phyloP scores from a whole-genome alignment of 139 green algal genomes.

The Micromonas pusilla region DNA sequence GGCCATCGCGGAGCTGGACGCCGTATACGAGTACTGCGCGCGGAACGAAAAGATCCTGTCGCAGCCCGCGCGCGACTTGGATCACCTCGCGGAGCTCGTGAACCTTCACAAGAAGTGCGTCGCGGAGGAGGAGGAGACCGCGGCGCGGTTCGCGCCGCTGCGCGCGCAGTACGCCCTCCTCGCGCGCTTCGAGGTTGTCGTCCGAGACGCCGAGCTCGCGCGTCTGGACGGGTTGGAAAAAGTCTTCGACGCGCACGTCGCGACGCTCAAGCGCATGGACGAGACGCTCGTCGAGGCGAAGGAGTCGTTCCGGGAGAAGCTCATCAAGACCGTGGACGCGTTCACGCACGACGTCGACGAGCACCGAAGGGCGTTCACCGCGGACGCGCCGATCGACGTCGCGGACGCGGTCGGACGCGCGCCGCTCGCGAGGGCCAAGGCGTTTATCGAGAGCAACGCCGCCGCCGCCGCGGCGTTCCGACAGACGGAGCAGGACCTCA shows the following conservation, averaged over 20 bases:
- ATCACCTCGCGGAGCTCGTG: slow-evolving; percentile 64
- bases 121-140: slow-evolving; percentile 35
- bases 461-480: slow-evolving; percentile 26
- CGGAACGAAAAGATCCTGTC: slow-evolving; percentile 37
- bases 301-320: slow-evolving; percentile 66
- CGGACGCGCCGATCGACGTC: slow-evolving; percentile 43
- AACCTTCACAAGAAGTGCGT: slow-evolving; percentile 54
- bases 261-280: slow-evolving; percentile 50
- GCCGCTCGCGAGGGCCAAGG: slow-evolving; percentile 31
- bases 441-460: slow-evolving; percentile 43
- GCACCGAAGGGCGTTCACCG: slow-evolving; percentile 54
- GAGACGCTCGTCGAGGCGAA: slow-evolving; percentile 64
- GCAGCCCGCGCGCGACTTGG: slow-evolving; percentile 42
- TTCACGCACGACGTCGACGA: slow-evolving; percentile 61
- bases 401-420: slow-evolving; percentile 14
- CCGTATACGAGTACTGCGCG: slow-evolving; percentile 33
- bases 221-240: slow-evolving; percentile 54
- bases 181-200: slow-evolving; percentile 57
- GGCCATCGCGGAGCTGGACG: slow-evolving; percentile 35
- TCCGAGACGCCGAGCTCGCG: slow-evolving; percentile 51
- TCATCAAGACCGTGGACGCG: slow-evolving; percentile 65
- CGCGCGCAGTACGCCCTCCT: slow-evolving; percentile 63
- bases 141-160: slow-evolving; percentile 59
- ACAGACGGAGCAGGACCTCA: slow-evolving; percentile 53
- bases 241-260: slow-evolving; percentile 54